Evolutionary conservation across 1,139 yeast species (phyloP), one percentile per base, ranked within the genome.

Genomic region (Kodamaea arcana): DNA sequence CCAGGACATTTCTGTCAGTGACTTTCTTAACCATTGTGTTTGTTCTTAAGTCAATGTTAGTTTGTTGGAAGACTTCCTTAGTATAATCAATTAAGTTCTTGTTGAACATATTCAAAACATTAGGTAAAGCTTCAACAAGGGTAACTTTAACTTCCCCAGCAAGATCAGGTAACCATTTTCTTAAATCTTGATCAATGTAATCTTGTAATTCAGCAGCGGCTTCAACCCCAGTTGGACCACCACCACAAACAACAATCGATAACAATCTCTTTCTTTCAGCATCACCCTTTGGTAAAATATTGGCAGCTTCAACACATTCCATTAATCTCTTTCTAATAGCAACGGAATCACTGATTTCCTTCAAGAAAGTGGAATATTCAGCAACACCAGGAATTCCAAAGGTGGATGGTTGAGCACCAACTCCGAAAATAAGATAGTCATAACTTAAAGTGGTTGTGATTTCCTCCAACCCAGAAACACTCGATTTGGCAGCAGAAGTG

Each of bases 191-290:
- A 60, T 85, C 94, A 47, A 88, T 83, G 63, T 86, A 90, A 63
- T 90, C 97, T 63, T 85, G 94, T 51, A 90, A 67, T 64, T 90
- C 97, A 53, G 95, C 97, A 46, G 96, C 95, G 53, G 85, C 84
- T 62, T 88, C 97, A 43, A 88, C 96, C 65, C 97, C 97, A 35
- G 96, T 88, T 55, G 97, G 95, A 44, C 96, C 96, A 58, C 96
- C 96, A 50, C 96, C 96, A 46, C 90, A 94, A 42, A 87, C 92
- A 41, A 87, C 88, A 49, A 88, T 80, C 44, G 82, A 82, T 50
- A 87, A 72, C 50, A 87, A 72, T 59, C 94, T 75, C 67, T 81
- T 78, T 63, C 95, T 78, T 58, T 83, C 92, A 22, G 80, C 80
- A 50, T 83, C 87, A 41, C 76, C 83, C 46, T 72, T 69, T 33